Percentiles rank a stretch among this genome's conserved stretches.
phyloP scores from a whole-genome alignment of 495 filamentous ascomycete species.

The Immersiella caudata region DNA sequence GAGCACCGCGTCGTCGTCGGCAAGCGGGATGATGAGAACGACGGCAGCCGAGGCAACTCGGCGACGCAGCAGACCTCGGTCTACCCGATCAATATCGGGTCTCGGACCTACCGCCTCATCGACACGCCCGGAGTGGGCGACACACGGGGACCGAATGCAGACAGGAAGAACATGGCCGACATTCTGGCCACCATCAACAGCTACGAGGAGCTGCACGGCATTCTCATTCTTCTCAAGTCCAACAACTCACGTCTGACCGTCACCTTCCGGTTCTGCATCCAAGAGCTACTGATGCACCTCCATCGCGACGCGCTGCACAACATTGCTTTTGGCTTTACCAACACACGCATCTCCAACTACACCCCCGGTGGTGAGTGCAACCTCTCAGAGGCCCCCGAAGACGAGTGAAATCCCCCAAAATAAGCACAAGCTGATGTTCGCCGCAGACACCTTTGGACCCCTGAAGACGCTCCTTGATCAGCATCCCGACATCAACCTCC shows the following conservation, averaged over 20 bases:
- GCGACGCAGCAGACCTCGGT: slow-evolving; percentile 46
- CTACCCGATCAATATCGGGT: slow-evolving; percentile 35
- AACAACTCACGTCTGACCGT: slow-evolving; percentile 43
- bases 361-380: no score
- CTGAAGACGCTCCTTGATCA: slow-evolving; percentile 35
- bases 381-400: no score
- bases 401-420: no score
- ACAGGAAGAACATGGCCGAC: slow-evolving; percentile 49
- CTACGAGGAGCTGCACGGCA: slow-evolving; percentile 46
- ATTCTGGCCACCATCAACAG: slow-evolving; percentile 37
- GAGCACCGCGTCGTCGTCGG: slow-evolving; percentile 37
- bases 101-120: slow-evolving; percentile 40
- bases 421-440: no score
- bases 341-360: slow-evolving; percentile 47
- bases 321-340: slow-evolving; percentile 52
- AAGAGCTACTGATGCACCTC: slow-evolving; percentile 45
- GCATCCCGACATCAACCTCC: slow-evolving; percentile 21
- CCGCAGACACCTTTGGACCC: slow-evolving; percentile 44
- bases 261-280: slow-evolving; percentile 47
- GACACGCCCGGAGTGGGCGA: slow-evolving; percentile 53
- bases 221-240: slow-evolving; percentile 54
- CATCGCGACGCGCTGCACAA: slow-evolving; percentile 36
- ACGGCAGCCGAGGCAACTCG: slow-evolving; percentile 42
- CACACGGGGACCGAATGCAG: slow-evolving; percentile 39
- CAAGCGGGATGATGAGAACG: slow-evolving; percentile 33